Evolutionary conservation across 148 eudicot genomes (phyloP).

Genomic region (Heliosperma pusillum): DNA sequence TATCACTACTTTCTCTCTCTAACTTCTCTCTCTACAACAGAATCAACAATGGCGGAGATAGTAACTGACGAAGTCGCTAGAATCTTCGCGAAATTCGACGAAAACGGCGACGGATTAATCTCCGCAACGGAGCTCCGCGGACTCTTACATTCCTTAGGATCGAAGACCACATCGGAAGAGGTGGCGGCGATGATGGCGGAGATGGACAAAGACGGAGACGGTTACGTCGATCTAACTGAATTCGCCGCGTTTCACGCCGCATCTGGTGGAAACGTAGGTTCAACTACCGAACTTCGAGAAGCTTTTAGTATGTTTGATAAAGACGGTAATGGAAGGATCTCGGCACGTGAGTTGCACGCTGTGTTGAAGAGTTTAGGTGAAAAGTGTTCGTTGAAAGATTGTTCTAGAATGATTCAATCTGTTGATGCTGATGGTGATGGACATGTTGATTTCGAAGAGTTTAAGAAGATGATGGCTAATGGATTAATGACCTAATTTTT

Average conservation of each 20-base stretch:
- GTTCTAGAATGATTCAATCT: slow-evolving; percentile 51
- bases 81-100: slow-evolving; percentile 68
- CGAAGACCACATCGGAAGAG: slow-evolving; percentile 54
- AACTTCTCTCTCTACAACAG: slow-evolving; percentile 4
- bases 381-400: slow-evolving; percentile 49
- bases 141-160: slow-evolving; percentile 51
- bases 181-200: slow-evolving; percentile 57
- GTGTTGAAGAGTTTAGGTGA: slow-evolving; percentile 64
- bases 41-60: slow-evolving; percentile 26
- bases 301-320: slow-evolving; percentile 66
- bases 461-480: slow-evolving; percentile 74
- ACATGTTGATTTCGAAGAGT: slow-evolving; percentile 68
- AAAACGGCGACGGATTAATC: slow-evolving; percentile 74
- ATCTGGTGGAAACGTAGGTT: slow-evolving; percentile 31
- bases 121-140: slow-evolving; percentile 46
- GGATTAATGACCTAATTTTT: not conserved
- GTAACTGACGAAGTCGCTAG: slow-evolving; percentile 31
- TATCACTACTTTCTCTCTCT: not conserved
- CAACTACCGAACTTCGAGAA: slow-evolving; percentile 46
- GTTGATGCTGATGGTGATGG: slow-evolving; percentile 81
- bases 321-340: slow-evolving; percentile 64
- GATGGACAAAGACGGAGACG: slow-evolving; percentile 77
- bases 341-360: slow-evolving; percentile 54
- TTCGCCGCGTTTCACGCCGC: slow-evolving; percentile 54
- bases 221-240: slow-evolving; percentile 60